Percentiles rank a stretch among this genome's conserved stretches.
Evolutionary conservation across 108 stramenopile species (phyloP).

Genomic region (Skeletonema grethae): DNA sequence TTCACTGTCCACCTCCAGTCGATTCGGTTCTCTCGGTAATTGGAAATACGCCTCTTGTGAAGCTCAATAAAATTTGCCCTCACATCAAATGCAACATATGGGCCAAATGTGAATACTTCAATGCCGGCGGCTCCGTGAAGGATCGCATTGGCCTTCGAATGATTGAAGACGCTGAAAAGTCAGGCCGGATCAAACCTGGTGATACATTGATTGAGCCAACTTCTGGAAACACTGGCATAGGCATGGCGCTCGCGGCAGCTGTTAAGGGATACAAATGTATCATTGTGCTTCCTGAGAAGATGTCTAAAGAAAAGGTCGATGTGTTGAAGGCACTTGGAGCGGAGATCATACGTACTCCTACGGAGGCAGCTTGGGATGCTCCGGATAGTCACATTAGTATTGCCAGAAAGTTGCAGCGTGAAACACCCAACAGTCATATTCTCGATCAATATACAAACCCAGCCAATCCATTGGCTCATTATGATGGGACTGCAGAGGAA

Average conservation of each 20-base stretch:
- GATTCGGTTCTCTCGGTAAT: constrained; percentile 46
- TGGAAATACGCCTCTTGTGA: constrained; percentile 85
- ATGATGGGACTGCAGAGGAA: constrained; percentile 93
- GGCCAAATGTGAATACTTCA: constrained; percentile 84
- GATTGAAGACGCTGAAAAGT: constrained; percentile 71
- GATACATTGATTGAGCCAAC: constrained; percentile 97
- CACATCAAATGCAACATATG: constrained; percentile 69
- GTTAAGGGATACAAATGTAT: constrained; percentile 89
- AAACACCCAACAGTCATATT: constrained; percentile 91
- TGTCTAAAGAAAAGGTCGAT: constrained; percentile 94
- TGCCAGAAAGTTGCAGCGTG: constrained; percentile 76
- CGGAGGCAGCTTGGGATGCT: constrained; percentile 87
- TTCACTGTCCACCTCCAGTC: constrained; percentile 18
- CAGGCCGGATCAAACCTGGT: constrained; percentile 80
- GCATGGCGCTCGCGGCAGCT: constrained; percentile 88
- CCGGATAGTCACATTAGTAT: constrained; percentile 93
- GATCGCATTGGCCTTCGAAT: constrained; percentile 89
- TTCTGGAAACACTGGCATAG: constrained; percentile 95
- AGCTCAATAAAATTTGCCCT: constrained; percentile 55
- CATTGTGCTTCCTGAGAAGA: constrained; percentile 94
- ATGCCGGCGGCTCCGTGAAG: constrained; percentile 91
- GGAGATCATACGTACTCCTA: constrained; percentile 92
- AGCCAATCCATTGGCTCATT: constrained; percentile 91
- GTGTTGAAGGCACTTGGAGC: constrained; percentile 92
- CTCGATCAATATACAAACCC: constrained; percentile 91